phyloP scores from a whole-genome alignment of 2,329 filamentous ascomycete species.

The Dendrostoma leiphaemia region DNA sequence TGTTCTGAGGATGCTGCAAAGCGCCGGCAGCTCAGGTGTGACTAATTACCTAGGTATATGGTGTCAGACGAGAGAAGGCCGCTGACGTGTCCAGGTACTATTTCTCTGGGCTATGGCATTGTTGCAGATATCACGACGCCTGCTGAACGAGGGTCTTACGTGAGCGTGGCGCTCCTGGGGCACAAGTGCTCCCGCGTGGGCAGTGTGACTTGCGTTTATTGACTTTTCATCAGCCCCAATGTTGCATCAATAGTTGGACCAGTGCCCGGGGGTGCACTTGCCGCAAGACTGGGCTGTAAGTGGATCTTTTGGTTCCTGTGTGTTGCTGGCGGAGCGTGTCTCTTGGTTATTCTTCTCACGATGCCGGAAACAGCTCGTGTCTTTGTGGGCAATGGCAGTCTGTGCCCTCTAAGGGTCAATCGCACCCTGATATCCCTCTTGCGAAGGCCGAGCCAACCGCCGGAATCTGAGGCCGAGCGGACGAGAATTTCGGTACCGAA shows the following conservation, averaged over 20 bases:
- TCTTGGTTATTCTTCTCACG: constrained; percentile 36
- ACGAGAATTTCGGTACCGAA: neutral
- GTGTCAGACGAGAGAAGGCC: fast-evolving
- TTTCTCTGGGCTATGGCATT: constrained; percentile 36
- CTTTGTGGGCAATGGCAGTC: neutral
- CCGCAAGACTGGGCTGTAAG: constrained; percentile 45
- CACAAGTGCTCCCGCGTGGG: neutral
- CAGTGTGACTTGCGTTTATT: neutral
- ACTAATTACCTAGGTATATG: constrained; percentile 30
- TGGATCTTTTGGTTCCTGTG: constrained; percentile 48
- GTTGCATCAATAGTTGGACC: constrained; percentile 35
- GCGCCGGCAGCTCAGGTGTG: constrained; percentile 42
- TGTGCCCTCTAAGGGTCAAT: neutral
- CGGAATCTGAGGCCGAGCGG: neutral
- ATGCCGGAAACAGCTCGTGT: constrained; percentile 32
- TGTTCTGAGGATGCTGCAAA: constrained; percentile 41
- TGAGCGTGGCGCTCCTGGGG: constrained; percentile 38
- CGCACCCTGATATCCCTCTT: neutral
- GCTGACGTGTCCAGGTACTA: neutral
- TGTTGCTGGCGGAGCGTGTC: constrained; percentile 31
- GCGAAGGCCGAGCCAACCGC: neutral
- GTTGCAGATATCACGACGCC: constrained; percentile 50
- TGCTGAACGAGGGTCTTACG: constrained; percentile 49
- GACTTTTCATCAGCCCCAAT: constrained; percentile 27
- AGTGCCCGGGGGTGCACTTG: constrained; percentile 45